Evolutionary conservation across 2,329 filamentous ascomycete genomes (phyloP).

Genomic region (Nemania diffusa): DNA sequence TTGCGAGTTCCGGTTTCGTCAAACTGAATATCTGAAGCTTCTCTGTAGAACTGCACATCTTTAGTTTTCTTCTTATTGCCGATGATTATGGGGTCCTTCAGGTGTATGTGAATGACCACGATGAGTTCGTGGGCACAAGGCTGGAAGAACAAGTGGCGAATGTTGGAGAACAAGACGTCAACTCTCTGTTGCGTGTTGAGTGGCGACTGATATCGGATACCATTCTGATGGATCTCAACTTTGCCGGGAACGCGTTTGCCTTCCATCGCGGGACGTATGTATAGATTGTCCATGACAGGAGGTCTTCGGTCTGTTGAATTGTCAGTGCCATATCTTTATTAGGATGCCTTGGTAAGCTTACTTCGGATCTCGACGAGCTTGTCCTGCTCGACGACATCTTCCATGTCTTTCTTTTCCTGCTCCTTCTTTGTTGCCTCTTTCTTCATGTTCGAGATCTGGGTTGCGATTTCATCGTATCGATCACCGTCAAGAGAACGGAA

Average conservation of each 20-base stretch:
- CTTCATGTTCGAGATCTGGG: slow-evolving; percentile 95
- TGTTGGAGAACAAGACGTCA: slow-evolving; percentile 96
- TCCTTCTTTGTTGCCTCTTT: slow-evolving; percentile 91
- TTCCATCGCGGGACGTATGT: slow-evolving; percentile 93
- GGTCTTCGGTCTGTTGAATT: slow-evolving; percentile 81
- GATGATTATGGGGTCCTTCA: slow-evolving; percentile 97
- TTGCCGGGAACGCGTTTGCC: slow-evolving; percentile 96
- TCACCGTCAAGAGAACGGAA: slow-evolving; percentile 91
- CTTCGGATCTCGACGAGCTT: slow-evolving; percentile 95
- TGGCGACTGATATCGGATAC: slow-evolving; percentile 91
- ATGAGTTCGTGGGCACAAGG: slow-evolving; percentile 96
- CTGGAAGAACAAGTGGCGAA: slow-evolving; percentile 99
- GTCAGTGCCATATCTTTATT: slow-evolving; percentile 52
- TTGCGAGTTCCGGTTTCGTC: slow-evolving; percentile 98
- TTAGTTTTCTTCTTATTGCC: slow-evolving; percentile 98
- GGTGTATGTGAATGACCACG: slow-evolving; percentile 96
- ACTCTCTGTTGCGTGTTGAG: slow-evolving; percentile 84
- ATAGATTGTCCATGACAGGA: slow-evolving; percentile 90
- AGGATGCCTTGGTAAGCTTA: slow-evolving; percentile 56
- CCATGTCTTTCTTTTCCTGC: slow-evolving; percentile 99
- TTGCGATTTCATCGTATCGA: slow-evolving; percentile 88
- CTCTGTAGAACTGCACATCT: slow-evolving; percentile 97
- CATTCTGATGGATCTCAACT: slow-evolving; percentile 98
- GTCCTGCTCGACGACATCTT: slow-evolving; percentile 98
- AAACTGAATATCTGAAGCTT: slow-evolving; percentile 98